Evolutionary conservation across 177 flowering plant species (phyloP).

Genomic region (Vitis hybrid): DNA sequence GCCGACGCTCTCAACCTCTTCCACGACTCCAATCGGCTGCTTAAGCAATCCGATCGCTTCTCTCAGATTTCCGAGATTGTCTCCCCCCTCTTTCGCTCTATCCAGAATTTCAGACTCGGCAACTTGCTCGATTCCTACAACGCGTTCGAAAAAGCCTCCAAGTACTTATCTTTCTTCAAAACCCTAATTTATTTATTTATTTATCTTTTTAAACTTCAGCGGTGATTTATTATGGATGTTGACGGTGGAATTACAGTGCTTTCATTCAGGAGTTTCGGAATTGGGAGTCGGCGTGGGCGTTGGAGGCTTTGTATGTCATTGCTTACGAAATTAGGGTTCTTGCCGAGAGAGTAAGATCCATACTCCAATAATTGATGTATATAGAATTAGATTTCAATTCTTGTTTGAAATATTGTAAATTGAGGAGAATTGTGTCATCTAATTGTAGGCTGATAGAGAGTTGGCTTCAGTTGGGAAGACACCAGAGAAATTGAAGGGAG

Average conservation of each 20-base stretch:
- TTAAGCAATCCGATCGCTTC: constrained; percentile 65
- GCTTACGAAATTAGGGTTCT: constrained; percentile 92
- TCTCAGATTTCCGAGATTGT: constrained; percentile 69
- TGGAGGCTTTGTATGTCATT: constrained; percentile 74
- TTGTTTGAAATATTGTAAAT: not conserved
- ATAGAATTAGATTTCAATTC: not conserved
- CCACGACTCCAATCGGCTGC: constrained; percentile 70
- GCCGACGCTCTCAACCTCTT: constrained; percentile 82
- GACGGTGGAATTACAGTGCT: constrained; percentile 53
- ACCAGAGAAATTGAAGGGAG: constrained; percentile 94
- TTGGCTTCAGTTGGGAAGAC: constrained; percentile 75
- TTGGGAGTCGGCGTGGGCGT: constrained; percentile 99
- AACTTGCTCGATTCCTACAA: constrained; percentile 69
- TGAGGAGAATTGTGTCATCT: not conserved
- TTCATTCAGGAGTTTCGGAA: constrained; percentile 93
- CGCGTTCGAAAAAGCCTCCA: constrained; percentile 87
- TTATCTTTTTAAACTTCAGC: not conserved
- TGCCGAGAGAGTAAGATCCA: constrained; percentile 73
- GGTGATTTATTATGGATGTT: constrained; percentile 3
- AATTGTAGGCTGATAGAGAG: constrained; percentile 85
- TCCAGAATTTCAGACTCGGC: constrained; percentile 62
- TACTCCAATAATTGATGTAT: not conserved
- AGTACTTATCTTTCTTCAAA: constrained; percentile 34
- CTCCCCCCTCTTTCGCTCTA: constrained; percentile 57
- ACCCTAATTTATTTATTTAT: not conserved